phyloP scores from a whole-genome alignment of 345 rosid species.

The Pseudoturritis turrita region DNA sequence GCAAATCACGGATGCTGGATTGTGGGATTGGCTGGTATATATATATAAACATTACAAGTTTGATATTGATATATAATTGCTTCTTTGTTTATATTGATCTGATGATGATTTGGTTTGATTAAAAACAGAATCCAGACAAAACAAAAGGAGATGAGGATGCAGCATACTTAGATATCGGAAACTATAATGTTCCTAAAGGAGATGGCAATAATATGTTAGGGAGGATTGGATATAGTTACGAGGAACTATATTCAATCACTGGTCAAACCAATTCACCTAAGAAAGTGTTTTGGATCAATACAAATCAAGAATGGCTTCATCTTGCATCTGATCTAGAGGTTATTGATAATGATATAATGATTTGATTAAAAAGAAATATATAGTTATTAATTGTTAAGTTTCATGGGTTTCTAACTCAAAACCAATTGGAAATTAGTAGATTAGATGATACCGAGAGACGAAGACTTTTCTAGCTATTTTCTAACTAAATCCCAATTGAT shows the following conservation, averaged over 20 bases:
- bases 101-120: neutral
- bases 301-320: slow-evolving; percentile 42
- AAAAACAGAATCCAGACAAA: slow-evolving; percentile 33
- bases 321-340: slow-evolving; percentile 48
- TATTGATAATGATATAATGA: neutral
- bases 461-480: no score
- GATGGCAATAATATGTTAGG: slow-evolving; percentile 37
- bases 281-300: slow-evolving; percentile 37
- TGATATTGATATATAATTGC: neutral
- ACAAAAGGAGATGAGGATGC: slow-evolving; percentile 13
- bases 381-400: no score
- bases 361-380: neutral
- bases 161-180: slow-evolving; percentile 33
- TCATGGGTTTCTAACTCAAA: no score
- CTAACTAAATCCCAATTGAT: no score
- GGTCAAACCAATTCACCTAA: slow-evolving; percentile 25
- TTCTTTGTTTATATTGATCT: neutral
- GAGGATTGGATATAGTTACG: slow-evolving; percentile 29
- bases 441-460: no score
- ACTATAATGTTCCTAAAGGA: slow-evolving; percentile 37
- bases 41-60: neutral
- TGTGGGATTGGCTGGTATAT: slow-evolving; percentile 58
- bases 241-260: slow-evolving; percentile 35
- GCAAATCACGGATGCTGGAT: slow-evolving; percentile 42
- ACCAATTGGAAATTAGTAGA: no score